Base-by-base conservation (phyloP, 2,329 filamentous ascomycete genomes). In the Pleomassaria siparia region DNA sequence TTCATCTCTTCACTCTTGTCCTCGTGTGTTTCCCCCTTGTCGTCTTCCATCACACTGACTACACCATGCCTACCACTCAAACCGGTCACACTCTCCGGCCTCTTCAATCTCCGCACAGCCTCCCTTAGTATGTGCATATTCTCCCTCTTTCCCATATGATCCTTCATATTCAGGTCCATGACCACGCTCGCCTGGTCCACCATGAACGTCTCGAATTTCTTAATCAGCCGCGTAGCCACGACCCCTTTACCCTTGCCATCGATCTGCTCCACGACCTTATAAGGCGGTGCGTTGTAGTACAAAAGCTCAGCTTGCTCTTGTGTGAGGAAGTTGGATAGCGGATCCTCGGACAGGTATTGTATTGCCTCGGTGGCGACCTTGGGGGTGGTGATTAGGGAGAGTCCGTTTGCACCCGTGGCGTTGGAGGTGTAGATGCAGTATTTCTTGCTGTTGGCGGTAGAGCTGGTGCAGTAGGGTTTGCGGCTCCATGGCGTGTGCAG, bases 371-470 rank as follows among this genome's bases (percentile, higher is more conserved):
- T 20, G 2, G 56, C 56, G n/a, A 43, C 20, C 10, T 16, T 10
- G 6, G 60, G 53, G 2, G 50, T 43, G 4, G 51, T 44, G 40
- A 63, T 49, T 1, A 61, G 29, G 6, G 47, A 51, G 15, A 61
- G 44, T 16, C 56, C 54, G 42, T 51, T 45, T 2, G 51, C 44
- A 18, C 50, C 49, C 8, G 55, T 53, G 1, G 42, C 42, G 33
- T 54, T 56, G 30, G 51, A 54, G 15, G 56, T 61, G 43, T 55
- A 61, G 47, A 56, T 49, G 48, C 60, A 63, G 45, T 47, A 63
- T 37, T 56, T 51, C 25, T 53, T 49, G 29, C 48, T 49, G 35
- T 54, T 44, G n/a, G 21, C 29, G 11, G 32, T 35, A 8, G 54
- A 53, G 3, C 32, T 37, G 2, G 20, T 44, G 57, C 59, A 60